Evolutionary conservation across 108 stramenopile species (phyloP), one percentile per base, ranked within the genome.

Genomic region (Nitzschia sp.): DNA sequence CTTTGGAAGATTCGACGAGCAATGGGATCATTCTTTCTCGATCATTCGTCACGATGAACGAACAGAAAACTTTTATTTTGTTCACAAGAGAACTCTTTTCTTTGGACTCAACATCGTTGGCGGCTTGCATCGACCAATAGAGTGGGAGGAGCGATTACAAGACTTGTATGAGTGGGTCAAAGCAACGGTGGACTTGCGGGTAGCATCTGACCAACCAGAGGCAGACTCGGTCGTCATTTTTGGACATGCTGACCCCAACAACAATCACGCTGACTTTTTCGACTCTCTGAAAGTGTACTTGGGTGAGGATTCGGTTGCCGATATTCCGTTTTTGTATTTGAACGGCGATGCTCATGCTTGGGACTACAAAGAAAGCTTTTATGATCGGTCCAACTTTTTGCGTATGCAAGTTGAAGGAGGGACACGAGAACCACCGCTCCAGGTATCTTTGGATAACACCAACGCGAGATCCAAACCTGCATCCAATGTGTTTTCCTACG

Each of bases 21-120:
- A 78, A 26, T 78, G 77, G 77, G 34, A 60, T 45, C 59, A 61
- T 25, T 30, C 53, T 2, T 71, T 78, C 33, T 21, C 57, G 16
- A 44, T 78, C 1, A 41, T 26, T 1, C 71, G 71, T 22, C 69
- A 45, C 31, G 44, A 30, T 13, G 47, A 22, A 22, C 47, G 66
- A 21, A 16, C 64, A 35, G 64, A 71, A 17, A 78, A 61, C 33
- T 78, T 78, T 53, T 44, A 58, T 28, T 78, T 78, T 78, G 53
- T 72, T 27, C 58, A 72, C 59, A 78, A 78, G 50, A 38, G 48
- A 26, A 67, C 63, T 13, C 66, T 78, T 19, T 78, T 71, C 47
- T 52, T 78, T 72, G 77, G 77, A 2, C 47, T 78, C 23, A 71
- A 78, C 28, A 19, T 78, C 2, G 77, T 78, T 34, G 77, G 77